These are phyloP conservation scores for Mycena indigotica DNA, from an alignment of 768 basidiomycete genomes.

Conservation along the genomic window DNA sequence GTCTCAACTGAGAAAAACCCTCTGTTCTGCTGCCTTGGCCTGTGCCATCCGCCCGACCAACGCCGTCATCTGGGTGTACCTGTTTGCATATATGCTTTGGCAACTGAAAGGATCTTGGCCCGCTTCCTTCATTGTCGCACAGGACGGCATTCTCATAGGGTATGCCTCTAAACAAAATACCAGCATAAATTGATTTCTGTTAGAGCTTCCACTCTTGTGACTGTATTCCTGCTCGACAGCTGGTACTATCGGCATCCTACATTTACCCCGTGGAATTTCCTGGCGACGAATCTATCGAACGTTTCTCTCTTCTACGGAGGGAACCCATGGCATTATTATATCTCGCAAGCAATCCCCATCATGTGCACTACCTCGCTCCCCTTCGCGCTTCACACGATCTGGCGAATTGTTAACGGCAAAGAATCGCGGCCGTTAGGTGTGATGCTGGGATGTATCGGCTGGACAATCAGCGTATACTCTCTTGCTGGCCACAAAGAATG, in stretches of 20 bases:
- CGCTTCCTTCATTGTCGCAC: constrained; percentile 35
- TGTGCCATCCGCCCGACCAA: constrained; percentile 90
- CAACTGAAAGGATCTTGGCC: constrained; percentile 40
- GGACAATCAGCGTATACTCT: constrained; percentile 75
- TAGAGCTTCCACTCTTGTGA: constrained; percentile 24
- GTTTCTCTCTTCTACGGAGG: constrained; percentile 93
- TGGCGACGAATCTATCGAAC: constrained; percentile 77
- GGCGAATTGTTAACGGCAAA: constrained; percentile 33
- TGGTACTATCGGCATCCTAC: constrained; percentile 66
- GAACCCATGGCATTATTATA: constrained; percentile 86
- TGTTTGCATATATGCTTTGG: constrained; percentile 63
- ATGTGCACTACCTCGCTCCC: constrained; percentile 75
- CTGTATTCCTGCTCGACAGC: constrained; percentile 61
- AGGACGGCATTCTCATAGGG: constrained; percentile 48
- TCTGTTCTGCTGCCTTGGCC: constrained; percentile 71
- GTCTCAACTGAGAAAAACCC: constrained; percentile 35
- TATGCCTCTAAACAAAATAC: constrained; percentile 34
- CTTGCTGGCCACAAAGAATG: constrained; percentile 93
- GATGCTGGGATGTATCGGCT: constrained; percentile 54
- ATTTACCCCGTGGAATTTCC: constrained; percentile 81
- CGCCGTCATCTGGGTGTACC: constrained; percentile 79
- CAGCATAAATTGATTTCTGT: constrained; percentile 23
- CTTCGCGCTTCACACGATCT: constrained; percentile 66
- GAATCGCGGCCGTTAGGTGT: constrained; percentile 37
- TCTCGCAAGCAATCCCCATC: constrained; percentile 84